These are phyloP conservation scores for Candida anglica DNA, from an alignment of 805 yeast species.

Conservation along the genomic window DNA sequence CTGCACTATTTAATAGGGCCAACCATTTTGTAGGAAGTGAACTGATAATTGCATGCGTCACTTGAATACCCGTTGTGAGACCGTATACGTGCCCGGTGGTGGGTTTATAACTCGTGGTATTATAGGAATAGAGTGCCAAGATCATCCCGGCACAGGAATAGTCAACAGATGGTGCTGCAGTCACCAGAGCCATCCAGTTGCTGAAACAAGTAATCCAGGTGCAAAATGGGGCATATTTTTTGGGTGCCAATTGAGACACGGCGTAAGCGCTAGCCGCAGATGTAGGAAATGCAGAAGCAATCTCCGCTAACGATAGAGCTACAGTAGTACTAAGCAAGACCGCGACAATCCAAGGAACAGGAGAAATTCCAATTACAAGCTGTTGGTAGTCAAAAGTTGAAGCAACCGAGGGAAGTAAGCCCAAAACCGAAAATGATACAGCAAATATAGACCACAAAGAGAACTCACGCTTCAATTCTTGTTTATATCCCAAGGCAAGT, in stretches of 20 bases:
- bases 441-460: constrained; percentile 56
- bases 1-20: constrained; percentile 47
- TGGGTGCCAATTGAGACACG: constrained; percentile 58
- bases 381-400: constrained; percentile 59
- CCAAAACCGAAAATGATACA: constrained; percentile 61
- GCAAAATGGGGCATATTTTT: constrained; percentile 45
- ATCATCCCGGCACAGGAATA: constrained; percentile 56
- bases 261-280: constrained; percentile 70
- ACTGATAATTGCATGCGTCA: constrained; percentile 44
- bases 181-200: constrained; percentile 61
- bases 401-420: constrained; percentile 61
- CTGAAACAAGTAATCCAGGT: constrained; percentile 66
- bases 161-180: constrained; percentile 59
- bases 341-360: constrained; percentile 58
- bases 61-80: constrained; percentile 47
- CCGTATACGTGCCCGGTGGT: constrained; percentile 49
- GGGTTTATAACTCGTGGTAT: constrained; percentile 36
- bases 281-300: constrained; percentile 63
- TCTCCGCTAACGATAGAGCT: constrained; percentile 61
- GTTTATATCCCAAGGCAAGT: constrained; percentile 58
- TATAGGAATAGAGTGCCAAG: constrained; percentile 44
- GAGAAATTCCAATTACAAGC: constrained; percentile 59
- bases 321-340: constrained; percentile 53
- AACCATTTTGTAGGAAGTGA: constrained; percentile 53
- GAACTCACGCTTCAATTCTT: constrained; percentile 59